Percentiles rank a stretch among this genome's conserved stretches.
phyloP scores from a whole-genome alignment of 2,329 filamentous ascomycete species.

The Drechslera avenae region DNA sequence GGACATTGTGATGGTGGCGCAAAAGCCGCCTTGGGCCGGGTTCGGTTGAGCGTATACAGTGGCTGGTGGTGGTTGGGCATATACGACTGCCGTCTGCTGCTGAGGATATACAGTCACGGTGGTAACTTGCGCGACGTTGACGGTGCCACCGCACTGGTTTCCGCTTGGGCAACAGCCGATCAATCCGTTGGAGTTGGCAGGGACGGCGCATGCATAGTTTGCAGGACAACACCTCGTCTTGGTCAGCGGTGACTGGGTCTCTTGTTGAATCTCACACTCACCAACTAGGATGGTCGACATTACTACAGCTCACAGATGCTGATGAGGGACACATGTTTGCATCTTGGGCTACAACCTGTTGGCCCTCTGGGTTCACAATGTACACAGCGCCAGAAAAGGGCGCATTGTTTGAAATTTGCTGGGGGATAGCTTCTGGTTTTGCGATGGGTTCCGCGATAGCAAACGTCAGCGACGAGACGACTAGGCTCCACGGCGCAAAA shows the following conservation, averaged over 20 bases:
- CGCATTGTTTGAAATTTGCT: constrained; percentile 43
- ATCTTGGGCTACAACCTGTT: constrained; percentile 42
- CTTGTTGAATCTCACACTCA: constrained; percentile 25
- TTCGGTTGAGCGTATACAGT: constrained; percentile 36
- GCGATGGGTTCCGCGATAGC: constrained; percentile 33
- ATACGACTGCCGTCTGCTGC: constrained; percentile 37
- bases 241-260: background rate
- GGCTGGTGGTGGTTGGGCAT: constrained; percentile 31
- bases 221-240: constrained; percentile 46
- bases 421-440: constrained; percentile 34
- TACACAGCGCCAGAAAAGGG: constrained; percentile 50
- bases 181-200: constrained; percentile 39
- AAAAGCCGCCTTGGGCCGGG: constrained; percentile 39
- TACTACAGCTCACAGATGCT: constrained; percentile 50
- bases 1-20: constrained; percentile 44
- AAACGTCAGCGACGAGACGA: constrained; percentile 19
- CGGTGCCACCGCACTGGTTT: constrained; percentile 38
- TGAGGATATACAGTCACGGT: constrained; percentile 45
- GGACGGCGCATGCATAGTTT: constrained; percentile 41
- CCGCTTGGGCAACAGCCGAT: constrained; percentile 48
- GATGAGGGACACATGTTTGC: constrained; percentile 42
- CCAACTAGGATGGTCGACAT: constrained; percentile 51
- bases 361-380: constrained; percentile 42
- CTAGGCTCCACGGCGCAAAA: constrained; percentile 14
- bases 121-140: constrained; percentile 41